Percentiles rank a stretch among this genome's conserved stretches.
phyloP scores from a whole-genome alignment of 768 basidiomycete species.

The Rhizopogon vinicolor region DNA sequence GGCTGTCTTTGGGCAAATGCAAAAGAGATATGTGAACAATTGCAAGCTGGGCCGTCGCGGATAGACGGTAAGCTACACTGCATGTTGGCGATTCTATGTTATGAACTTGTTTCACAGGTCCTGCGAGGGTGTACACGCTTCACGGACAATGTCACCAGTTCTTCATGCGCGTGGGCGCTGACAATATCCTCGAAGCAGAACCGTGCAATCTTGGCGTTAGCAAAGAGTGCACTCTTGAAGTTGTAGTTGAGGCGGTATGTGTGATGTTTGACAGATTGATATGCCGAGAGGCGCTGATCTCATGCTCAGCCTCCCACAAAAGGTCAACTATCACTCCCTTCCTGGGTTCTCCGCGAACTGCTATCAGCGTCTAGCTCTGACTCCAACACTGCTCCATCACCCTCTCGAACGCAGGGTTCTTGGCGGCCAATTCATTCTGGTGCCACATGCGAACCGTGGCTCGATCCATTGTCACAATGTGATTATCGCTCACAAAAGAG shows the following conservation, averaged over 20 bases:
- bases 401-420: background rate
- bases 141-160: conserved; percentile 68
- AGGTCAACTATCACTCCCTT: conserved; percentile 23
- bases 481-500: conserved; percentile 10
- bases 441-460: background rate
- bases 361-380: conserved; percentile 9
- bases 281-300: conserved; percentile 2
- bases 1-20: conserved; percentile 74
- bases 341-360: conserved; percentile 4
- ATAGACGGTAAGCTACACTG: conserved; percentile 51
- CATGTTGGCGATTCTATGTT: background rate
- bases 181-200: conserved; percentile 43
- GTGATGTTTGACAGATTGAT: background rate
- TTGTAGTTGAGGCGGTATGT: conserved; percentile 58
- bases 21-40: conserved; percentile 48
- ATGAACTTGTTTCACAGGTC: conserved; percentile 36
- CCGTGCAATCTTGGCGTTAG: conserved; percentile 56
- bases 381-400: conserved; percentile 16
- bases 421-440: conserved; percentile 14
- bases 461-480: conserved; percentile 23
- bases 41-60: conserved; percentile 59
- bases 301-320: conserved; percentile 16
- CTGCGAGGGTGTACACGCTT: conserved; percentile 60
- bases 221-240: conserved; percentile 47
- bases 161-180: conserved; percentile 55